Evolutionary conservation across 495 filamentous ascomycete genomes (phyloP).

Genomic region (Rhypophila decipiens): DNA sequence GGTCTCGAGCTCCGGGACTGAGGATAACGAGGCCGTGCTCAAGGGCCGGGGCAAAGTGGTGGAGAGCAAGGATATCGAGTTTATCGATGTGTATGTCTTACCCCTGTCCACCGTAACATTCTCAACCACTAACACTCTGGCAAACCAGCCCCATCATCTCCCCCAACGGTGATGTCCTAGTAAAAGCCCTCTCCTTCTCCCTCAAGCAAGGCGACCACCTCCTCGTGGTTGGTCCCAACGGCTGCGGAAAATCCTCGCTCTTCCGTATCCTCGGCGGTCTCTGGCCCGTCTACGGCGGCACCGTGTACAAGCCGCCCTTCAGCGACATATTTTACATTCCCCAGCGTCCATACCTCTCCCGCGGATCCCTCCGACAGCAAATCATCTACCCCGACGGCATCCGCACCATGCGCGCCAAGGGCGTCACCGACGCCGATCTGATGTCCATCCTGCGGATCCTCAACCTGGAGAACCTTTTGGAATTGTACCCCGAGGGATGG

Average conservation of each 20-base stretch:
- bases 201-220: slow-evolving; percentile 84
- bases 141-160: slow-evolving; percentile 73
- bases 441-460: slow-evolving; percentile 68
- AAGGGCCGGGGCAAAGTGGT: slow-evolving; percentile 68
- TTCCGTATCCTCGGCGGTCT: slow-evolving; percentile 95
- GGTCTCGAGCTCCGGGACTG: slow-evolving; percentile 76
- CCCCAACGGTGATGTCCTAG: slow-evolving; percentile 88
- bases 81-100: slow-evolving; percentile 59
- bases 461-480: slow-evolving; percentile 76
- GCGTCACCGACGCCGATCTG: slow-evolving; percentile 77
- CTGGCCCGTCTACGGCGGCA: slow-evolving; percentile 98
- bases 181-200: slow-evolving; percentile 75
- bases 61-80: slow-evolving; percentile 77
- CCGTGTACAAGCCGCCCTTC: slow-evolving; percentile 80
- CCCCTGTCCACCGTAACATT: background rate
- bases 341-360: slow-evolving; percentile 86
- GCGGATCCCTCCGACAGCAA: slow-evolving; percentile 85
- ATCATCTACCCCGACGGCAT: slow-evolving; percentile 93
- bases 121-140: slow-evolving; percentile 3
- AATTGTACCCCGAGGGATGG: slow-evolving; percentile 72
- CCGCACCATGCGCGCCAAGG: slow-evolving; percentile 77
- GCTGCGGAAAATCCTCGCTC: slow-evolving; percentile 91
- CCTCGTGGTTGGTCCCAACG: slow-evolving; percentile 92
- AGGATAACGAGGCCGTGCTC: slow-evolving; percentile 72
- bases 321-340: slow-evolving; percentile 97